A percentile compares a stretch with the other conserved stretches of the same genome.
phyloP scores from a whole-genome alignment of 345 rosid genomes.

The Anacardium occidentale region DNA sequence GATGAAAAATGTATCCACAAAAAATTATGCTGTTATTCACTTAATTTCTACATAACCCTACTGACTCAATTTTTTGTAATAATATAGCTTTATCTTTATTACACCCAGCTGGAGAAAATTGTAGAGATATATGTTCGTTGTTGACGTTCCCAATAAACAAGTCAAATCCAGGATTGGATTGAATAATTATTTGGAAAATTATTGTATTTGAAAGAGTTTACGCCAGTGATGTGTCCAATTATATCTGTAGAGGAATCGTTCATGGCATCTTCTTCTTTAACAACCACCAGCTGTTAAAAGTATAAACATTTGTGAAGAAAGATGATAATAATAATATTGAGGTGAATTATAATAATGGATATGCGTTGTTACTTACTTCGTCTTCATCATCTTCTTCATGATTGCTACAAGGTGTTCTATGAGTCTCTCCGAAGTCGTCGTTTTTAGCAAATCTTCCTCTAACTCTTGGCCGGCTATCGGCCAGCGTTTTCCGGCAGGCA shows the following conservation, averaged over 20 bases:
- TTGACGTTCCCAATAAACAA: constrained; percentile 3
- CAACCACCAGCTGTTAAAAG: constrained; percentile 44
- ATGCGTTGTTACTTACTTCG: constrained; percentile 42
- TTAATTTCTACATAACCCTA: constrained; percentile 16
- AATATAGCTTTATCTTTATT: background rate
- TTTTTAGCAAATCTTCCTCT: constrained; percentile 95
- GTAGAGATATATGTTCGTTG: constrained; percentile 17
- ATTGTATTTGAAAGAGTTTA: constrained; percentile 85
- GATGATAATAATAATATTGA: too few species aligned
- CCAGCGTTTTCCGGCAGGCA: constrained; percentile 90
- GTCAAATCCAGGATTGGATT: constrained; percentile 81
- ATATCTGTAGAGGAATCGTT: constrained; percentile 69
- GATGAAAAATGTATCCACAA: constrained; percentile 23
- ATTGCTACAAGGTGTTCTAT: constrained; percentile 44
- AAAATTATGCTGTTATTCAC: constrained; percentile 22
- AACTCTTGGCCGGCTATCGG: constrained; percentile 90
- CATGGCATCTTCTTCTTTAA: constrained; percentile 71
- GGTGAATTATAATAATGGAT: too few species aligned
- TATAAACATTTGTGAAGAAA: too few species aligned
- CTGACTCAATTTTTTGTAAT: constrained; percentile 23
- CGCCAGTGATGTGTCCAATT: constrained; percentile 80
- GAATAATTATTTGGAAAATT: constrained; percentile 53
- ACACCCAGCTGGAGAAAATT: constrained; percentile 25
- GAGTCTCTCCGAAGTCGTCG: constrained; percentile 65
- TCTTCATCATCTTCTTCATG: constrained; percentile 80